phyloP scores from a whole-genome alignment of 805 yeast species.

The Cyberlindnera suaveolens region DNA sequence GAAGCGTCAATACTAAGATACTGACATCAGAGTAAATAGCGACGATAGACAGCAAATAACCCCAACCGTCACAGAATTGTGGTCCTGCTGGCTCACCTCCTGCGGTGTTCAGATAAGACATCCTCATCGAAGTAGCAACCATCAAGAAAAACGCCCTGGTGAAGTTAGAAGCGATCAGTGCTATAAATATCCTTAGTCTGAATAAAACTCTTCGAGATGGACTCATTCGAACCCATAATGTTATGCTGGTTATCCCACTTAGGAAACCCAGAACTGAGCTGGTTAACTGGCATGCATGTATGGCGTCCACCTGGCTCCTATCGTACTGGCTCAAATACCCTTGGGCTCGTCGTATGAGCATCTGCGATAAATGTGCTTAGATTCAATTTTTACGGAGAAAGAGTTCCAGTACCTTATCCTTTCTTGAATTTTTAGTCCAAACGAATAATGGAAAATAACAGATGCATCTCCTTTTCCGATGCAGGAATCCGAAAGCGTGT shows the following conservation, averaged over 20 bases:
- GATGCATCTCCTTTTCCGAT: too few species aligned
- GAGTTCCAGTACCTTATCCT: too few species aligned
- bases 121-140: constrained; percentile 1
- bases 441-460: too few species aligned
- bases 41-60: constrained; percentile 9
- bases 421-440: too few species aligned
- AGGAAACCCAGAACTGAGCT: too few species aligned
- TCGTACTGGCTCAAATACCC: too few species aligned
- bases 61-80: constrained; percentile 17
- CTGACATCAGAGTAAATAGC: constrained; percentile 13
- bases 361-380: too few species aligned
- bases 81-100: background rate
- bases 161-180: constrained; percentile 13
- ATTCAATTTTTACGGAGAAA: too few species aligned
- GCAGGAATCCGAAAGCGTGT: too few species aligned
- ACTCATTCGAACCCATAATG: constrained; percentile 17
- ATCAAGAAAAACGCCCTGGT: constrained; percentile 11
- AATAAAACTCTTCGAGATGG: constrained; percentile 15
- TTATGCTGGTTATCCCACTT: background rate
- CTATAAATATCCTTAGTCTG: constrained; percentile 13
- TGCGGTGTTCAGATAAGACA: background rate
- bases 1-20: constrained; percentile 14
- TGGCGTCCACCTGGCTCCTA: too few species aligned
- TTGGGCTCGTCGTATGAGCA: too few species aligned
- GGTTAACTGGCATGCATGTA: too few species aligned